These are phyloP conservation scores for Aristolochia contorta DNA, from an alignment of 164 flowering plant genomes.

Conservation along the genomic window DNA sequence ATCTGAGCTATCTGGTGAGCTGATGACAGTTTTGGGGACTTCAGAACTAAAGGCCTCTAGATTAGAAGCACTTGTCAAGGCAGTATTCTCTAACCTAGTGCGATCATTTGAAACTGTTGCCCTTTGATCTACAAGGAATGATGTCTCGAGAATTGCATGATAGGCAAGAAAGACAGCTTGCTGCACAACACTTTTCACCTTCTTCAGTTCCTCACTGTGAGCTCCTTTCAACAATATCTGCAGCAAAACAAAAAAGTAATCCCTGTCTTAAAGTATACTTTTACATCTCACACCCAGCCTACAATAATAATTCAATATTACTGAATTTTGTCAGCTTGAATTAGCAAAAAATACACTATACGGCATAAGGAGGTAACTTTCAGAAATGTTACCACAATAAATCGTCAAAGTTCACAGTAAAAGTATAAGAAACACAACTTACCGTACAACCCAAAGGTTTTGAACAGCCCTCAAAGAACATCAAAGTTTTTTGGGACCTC, in stretches of 20 bases:
- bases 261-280: too few relatives aligned
- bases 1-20: conserved; percentile 15
- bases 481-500: conserved; percentile 57
- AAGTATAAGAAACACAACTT: conserved; percentile 18
- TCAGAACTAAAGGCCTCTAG: conserved; percentile 9
- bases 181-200: conserved; percentile 59
- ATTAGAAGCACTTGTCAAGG: conserved; percentile 6
- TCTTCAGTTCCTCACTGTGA: conserved; percentile 73
- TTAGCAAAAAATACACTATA: neutral
- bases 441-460: conserved; percentile 84
- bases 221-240: conserved; percentile 95
- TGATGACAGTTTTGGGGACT: conserved; percentile 14
- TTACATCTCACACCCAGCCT: neutral
- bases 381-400: neutral
- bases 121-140: conserved; percentile 68
- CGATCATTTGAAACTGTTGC: conserved; percentile 59
- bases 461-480: conserved; percentile 92
- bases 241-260: conserved; percentile 4
- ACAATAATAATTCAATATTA: neutral
- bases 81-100: conserved; percentile 12
- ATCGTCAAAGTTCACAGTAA: neutral
- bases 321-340: neutral
- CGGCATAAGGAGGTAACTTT: too few relatives aligned
- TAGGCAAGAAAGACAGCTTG: conserved; percentile 72
- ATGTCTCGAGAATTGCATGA: conserved; percentile 74